phyloP scores from a whole-genome alignment of 305 asterid genomes.

The Solanum hybrid region DNA sequence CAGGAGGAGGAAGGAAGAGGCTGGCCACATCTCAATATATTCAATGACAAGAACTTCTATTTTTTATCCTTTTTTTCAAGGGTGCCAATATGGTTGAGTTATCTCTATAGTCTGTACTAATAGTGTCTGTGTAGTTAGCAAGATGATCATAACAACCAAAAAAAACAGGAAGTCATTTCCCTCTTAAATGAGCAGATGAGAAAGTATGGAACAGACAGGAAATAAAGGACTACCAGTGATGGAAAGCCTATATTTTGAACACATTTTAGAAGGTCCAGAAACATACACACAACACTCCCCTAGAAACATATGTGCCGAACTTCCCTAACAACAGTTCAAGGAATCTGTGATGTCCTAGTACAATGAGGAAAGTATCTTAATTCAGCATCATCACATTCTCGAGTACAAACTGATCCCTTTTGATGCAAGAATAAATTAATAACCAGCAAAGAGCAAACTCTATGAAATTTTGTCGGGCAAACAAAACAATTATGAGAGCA shows the following conservation, averaged over 20 bases:
- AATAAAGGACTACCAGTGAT: background rate
- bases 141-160: background rate
- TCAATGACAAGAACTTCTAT: background rate
- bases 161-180: background rate
- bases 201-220: background rate
- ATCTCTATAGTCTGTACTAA: background rate
- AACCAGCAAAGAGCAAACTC: background rate
- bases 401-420: background rate
- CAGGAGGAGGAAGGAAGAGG: background rate
- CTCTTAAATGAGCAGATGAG: background rate
- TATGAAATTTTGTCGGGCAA: background rate
- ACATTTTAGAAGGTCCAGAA: background rate
- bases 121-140: background rate
- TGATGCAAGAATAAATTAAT: background rate
- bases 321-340: background rate
- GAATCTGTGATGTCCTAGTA: background rate
- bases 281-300: background rate
- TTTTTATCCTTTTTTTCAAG: background rate
- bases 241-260: background rate
- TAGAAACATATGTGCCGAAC: background rate
- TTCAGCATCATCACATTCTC: background rate
- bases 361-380: background rate
- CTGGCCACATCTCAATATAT: background rate
- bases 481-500: background rate
- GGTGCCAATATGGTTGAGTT: background rate